Evolutionary conservation across 2,329 filamentous ascomycete species (phyloP), one percentile per base, ranked within the genome.

Genomic region (Sporothrix schenckii): DNA sequence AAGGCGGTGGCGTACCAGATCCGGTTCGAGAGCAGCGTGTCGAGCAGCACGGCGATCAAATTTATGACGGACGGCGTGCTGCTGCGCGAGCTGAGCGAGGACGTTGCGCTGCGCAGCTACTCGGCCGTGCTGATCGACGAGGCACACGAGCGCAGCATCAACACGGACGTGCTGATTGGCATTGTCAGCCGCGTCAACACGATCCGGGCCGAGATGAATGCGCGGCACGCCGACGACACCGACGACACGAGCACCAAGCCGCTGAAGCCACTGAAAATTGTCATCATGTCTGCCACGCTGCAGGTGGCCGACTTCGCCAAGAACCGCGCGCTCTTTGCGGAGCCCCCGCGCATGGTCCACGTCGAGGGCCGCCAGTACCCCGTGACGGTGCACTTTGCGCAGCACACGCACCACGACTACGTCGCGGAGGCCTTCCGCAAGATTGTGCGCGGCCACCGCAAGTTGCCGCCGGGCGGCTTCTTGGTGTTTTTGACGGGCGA

Each of bases 1-100:
- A 84, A 90, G 34, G 87, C 87, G 63, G 94, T 99, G 7, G 92
- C 92, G 4, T 96, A 98, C 78, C 95, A 94, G 78, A 97, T 99
- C 75, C 91, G 96, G 30, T 99, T 98, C 74, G 95, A 99, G 77
- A 93, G 91, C 66, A 94, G 90, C 0, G 89, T 91, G 1, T 88
- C 89, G 65, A 84, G 89, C 39, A 90, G 93, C 68, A 99, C 95
- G 0, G 91, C 92, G 6, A 88, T 99, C 79, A 99, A 99, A 79
- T 99, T 98, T 81, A 97, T 99, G 94, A 99, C 95, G 0, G 95
- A 99, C 79, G 95, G 95, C 85, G 93, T 99, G 39, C 83, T 99
- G 72, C 86, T 99, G 11, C 90, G 95, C 70, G 95, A 99, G 80
- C 91, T 97, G 69, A 90, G 92, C 0, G 90, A 95, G 74, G 95